Evolutionary conservation across 768 basidiomycete species (phyloP), one percentile per base, ranked within the genome.

Genomic region (Mycena olivaceomarginata): DNA sequence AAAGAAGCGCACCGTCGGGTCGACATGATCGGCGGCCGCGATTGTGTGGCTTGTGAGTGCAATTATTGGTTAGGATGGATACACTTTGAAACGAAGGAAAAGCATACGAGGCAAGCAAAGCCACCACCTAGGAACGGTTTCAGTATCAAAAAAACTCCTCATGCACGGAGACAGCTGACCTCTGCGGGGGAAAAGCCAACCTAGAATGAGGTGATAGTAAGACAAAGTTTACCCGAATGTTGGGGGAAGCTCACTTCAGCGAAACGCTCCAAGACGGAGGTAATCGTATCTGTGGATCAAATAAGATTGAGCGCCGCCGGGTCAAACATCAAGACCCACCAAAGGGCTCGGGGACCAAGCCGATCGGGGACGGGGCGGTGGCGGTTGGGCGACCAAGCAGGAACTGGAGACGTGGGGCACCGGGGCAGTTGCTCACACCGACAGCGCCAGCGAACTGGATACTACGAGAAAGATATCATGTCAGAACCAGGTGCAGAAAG

Each of bases 151-250:
- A 3, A n/a, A 5, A 25, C 25, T 25, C 25, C 8, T 45, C 25
- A 40, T 31, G 25, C 25, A 31, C 20, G 11, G 20, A 22, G 11
- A 85, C 84, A 25, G 88, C 84, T 22, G 22, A 85, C 82, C 78
- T 88, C 87, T 41, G 77, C 81, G 8, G 86, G 80, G 43, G 81
- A 80, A 72, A 88, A 86, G 7, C 85, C 85, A 31, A 85, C 85
- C 66, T 48, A 48, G 46, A 12, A 16, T 12, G 13, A 16, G 12
- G 18, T 48, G 46, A 48, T 5, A 48, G 18, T 48, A 13, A 16
- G 46, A 5, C 46, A 10, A 48, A 15, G 46, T 48, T 5, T 48
- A 25, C 25, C 25, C 25, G 46, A 5, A 48, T 48, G 25, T 48
- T 5, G 46, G 8, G 1, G 46, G 18, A 16, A 48, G 46, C 46